These are phyloP conservation scores for Fusarium abutilonis DNA, from an alignment of 2,329 filamentous ascomycete species.

Conservation along the genomic window DNA sequence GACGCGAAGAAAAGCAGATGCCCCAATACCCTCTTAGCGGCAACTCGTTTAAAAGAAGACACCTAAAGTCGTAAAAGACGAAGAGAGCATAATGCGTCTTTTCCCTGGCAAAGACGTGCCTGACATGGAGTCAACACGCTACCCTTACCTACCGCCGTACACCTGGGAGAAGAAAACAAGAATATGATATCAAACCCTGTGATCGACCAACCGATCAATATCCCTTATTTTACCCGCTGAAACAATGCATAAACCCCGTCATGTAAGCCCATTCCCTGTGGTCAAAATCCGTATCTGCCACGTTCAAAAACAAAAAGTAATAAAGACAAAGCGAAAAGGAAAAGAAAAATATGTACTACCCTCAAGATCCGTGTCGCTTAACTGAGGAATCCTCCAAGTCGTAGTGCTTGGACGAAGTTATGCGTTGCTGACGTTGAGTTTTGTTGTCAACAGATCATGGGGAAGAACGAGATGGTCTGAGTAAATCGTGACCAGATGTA, in stretches of 20 bases:
- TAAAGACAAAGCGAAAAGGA: slow-evolving; percentile 32
- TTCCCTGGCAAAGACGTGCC: not conserved
- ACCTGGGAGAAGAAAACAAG: slow-evolving; percentile 24
- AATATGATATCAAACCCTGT: slow-evolving; percentile 37
- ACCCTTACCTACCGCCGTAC: not conserved
- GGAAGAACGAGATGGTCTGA: slow-evolving; percentile 17
- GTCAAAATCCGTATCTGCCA: slow-evolving; percentile 36
- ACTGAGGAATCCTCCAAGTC: slow-evolving; percentile 6
- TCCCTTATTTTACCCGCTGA: slow-evolving; percentile 50
- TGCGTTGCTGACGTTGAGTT: slow-evolving; percentile 1
- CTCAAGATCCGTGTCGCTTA: slow-evolving; percentile 42
- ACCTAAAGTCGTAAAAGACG: slow-evolving; percentile 39
- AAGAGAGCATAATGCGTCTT: slow-evolving; percentile 24
- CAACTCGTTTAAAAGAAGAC: slow-evolving; percentile 20
- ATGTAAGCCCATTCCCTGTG: slow-evolving; percentile 47
- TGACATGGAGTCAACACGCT: not conserved
- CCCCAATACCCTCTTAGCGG: slow-evolving; percentile 33
- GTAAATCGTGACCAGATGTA: slow-evolving; percentile 15
- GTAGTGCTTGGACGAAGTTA: slow-evolving; percentile 1
- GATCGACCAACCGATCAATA: slow-evolving; percentile 41
- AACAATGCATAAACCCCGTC: slow-evolving; percentile 53
- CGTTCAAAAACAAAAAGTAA: slow-evolving; percentile 37
- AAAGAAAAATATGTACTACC: slow-evolving; percentile 45
- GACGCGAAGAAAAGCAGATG: slow-evolving; percentile 35
- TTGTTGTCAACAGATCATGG: slow-evolving; percentile 4